Conservation (phyloP, 495 filamentous ascomycete species). For the Aspergillus cristatus region DNA sequence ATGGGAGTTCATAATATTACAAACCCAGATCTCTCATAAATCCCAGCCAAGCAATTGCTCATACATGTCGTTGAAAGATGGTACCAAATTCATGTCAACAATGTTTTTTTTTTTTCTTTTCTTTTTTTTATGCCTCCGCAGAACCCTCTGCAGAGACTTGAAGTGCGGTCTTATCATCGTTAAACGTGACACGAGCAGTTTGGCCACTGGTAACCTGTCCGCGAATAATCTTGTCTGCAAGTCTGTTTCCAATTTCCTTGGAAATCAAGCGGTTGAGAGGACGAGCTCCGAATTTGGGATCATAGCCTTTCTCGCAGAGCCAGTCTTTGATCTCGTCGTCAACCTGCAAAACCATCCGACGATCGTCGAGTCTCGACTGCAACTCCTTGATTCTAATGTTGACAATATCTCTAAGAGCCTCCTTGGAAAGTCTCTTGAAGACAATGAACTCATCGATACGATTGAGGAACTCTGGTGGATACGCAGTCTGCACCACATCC, state of each 20-base stretch:
- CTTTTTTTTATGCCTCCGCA: conserved; percentile 4
- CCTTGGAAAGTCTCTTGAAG: conserved; percentile 72
- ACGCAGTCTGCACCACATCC: conserved; percentile 70
- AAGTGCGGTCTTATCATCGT: conserved; percentile 29
- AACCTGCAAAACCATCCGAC: conserved; percentile 69
- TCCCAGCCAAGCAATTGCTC: too few species aligned
- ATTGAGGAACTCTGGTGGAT: conserved; percentile 93
- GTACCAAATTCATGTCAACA: too few species aligned
- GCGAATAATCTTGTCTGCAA: conserved; percentile 86
- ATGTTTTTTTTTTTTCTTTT: too few species aligned
- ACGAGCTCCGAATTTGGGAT: conserved; percentile 85
- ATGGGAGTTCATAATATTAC: neutral
- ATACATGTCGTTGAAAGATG: too few species aligned
- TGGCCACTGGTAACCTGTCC: conserved; percentile 73
- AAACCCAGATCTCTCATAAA: too few species aligned
- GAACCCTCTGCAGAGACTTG: conserved; percentile 17
- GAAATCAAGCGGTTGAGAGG: conserved; percentile 86
- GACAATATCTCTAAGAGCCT: conserved; percentile 82
- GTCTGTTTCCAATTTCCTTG: conserved; percentile 76
- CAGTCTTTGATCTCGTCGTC: conserved; percentile 65
- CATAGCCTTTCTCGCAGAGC: conserved; percentile 82
- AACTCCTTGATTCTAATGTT: conserved; percentile 85
- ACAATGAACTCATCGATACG: conserved; percentile 95
- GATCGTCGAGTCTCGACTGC: conserved; percentile 72
- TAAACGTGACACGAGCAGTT: conserved; percentile 56